Conservation (phyloP, 257 asterid genomes). For the Gentiana macrophylla region DNA sequence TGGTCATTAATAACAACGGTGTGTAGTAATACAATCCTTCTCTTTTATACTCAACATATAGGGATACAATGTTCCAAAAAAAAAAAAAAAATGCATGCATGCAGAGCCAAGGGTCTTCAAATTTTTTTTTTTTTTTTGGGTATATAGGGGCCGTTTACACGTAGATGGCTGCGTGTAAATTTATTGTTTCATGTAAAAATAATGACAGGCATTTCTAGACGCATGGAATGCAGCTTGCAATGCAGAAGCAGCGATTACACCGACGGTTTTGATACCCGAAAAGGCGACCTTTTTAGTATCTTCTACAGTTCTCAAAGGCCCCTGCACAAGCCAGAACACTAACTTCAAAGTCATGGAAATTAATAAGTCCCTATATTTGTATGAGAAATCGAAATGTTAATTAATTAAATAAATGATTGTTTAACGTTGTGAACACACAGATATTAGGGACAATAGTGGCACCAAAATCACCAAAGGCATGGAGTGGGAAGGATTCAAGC, state of each 20-base stretch:
- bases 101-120: no score
- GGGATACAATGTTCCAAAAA: no score
- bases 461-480: conserved; percentile 37
- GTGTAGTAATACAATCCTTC: no score
- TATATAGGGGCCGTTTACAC: no score
- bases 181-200: no score
- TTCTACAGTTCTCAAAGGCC: conserved; percentile 46
- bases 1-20: no score
- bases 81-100: no score
- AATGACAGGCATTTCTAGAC: conserved; percentile 41
- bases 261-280: conserved; percentile 44
- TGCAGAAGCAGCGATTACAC: conserved; percentile 22
- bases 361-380: not conserved
- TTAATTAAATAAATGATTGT: no score
- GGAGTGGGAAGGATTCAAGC: conserved; percentile 35
- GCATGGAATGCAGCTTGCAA: conserved; percentile 69
- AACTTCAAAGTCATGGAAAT: conserved; percentile 28
- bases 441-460: conserved; percentile 49
- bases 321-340: conserved; percentile 34
- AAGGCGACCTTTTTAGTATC: conserved; percentile 30
- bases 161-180: no score
- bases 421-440: conserved; percentile 8
- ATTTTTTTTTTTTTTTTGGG: no score
- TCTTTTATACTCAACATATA: no score
- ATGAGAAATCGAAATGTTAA: no score